A percentile compares a stretch with the other conserved stretches of the same genome.
Conservation (phyloP, 495 filamentous ascomycete genomes). For the Cudoniella acicularis region DNA sequence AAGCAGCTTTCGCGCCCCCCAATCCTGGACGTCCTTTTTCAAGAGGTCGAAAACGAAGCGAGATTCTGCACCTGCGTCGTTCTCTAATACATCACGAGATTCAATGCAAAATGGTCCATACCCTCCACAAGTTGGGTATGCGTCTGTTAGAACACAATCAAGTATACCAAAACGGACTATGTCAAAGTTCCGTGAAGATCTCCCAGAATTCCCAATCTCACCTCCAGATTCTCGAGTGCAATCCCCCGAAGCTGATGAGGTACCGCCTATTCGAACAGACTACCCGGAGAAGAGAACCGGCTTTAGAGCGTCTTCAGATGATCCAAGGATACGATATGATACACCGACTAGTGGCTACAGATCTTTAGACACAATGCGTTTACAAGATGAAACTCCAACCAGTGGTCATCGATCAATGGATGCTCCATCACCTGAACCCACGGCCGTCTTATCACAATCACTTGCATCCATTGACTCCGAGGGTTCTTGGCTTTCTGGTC, state of each 20-base stretch:
- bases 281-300: slow-evolving; percentile 19
- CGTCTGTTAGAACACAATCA: slow-evolving; percentile 31
- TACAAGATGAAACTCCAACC: slow-evolving; percentile 26
- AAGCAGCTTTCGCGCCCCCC: slow-evolving; percentile 34
- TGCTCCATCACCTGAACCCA: slow-evolving; percentile 30
- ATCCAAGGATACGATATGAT: slow-evolving; percentile 34
- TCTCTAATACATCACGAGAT: slow-evolving; percentile 85
- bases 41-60: slow-evolving; percentile 52
- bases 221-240: slow-evolving; percentile 78
- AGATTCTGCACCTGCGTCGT: slow-evolving; percentile 53
- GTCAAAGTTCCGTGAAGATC: slow-evolving; percentile 90
- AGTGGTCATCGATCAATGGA: slow-evolving; percentile 26
- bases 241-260: slow-evolving; percentile 57
- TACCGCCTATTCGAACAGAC: slow-evolving; percentile 33
- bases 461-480: slow-evolving; percentile 69
- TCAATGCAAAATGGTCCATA: slow-evolving; percentile 47
- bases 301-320: slow-evolving; percentile 27
- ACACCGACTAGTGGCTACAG: slow-evolving; percentile 43
- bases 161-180: slow-evolving; percentile 65
- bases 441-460: slow-evolving; percentile 52
- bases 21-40: slow-evolving; percentile 70
- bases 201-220: slow-evolving; percentile 78
- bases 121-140: slow-evolving; percentile 28
- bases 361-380: slow-evolving; percentile 31
- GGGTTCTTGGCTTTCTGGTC: slow-evolving; percentile 85